Conservation (phyloP, 1,284 basidiomycete genomes). For the Ustilago vetiveriae region DNA sequence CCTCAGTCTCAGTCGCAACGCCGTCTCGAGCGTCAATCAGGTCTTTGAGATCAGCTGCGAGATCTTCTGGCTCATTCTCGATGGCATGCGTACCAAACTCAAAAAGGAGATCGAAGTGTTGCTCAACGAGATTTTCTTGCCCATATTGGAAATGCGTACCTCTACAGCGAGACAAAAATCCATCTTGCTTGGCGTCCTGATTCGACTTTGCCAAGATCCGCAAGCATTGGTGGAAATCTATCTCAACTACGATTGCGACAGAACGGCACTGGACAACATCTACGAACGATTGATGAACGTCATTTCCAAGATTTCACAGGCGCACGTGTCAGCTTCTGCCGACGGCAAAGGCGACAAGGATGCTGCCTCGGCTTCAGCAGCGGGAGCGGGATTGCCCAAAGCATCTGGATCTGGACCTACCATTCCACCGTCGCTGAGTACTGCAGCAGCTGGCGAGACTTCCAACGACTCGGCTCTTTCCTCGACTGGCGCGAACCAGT, state of each 20-base stretch:
- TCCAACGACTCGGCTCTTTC: constrained; percentile 23
- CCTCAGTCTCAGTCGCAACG: constrained; percentile 90
- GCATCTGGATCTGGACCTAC: constrained; percentile 29
- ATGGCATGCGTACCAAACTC: constrained; percentile 91
- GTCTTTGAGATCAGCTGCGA: constrained; percentile 98
- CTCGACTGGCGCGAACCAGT: constrained; percentile 33
- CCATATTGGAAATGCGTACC: constrained; percentile 97
- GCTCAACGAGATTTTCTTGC: constrained; percentile 97
- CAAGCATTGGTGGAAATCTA: constrained; percentile 67
- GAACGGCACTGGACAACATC: constrained; percentile 66
- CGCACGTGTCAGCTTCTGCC: constrained; percentile 38
- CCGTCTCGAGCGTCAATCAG: constrained; percentile 91
- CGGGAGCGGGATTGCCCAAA: constrained; percentile 15
- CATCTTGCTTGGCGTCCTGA: constrained; percentile 61
- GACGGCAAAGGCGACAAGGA: constrained; percentile 42
- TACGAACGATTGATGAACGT: constrained; percentile 67
- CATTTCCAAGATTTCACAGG: constrained; percentile 59
- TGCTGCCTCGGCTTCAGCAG: constrained; percentile 2
- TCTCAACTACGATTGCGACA: constrained; percentile 67
- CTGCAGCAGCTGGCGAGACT: constrained; percentile 29
- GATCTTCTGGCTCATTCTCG: constrained; percentile 95
- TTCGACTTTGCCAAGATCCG: constrained; percentile 63
- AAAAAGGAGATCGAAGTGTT: constrained; percentile 99
- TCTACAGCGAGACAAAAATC: constrained; percentile 81
- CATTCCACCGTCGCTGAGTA: constrained; percentile 52